Percentiles rank a stretch among this genome's conserved stretches.
These are phyloP conservation scores for Cyberlindnera subsufficiens DNA, from an alignment of 805 yeast genomes.

Conservation along the genomic window DNA sequence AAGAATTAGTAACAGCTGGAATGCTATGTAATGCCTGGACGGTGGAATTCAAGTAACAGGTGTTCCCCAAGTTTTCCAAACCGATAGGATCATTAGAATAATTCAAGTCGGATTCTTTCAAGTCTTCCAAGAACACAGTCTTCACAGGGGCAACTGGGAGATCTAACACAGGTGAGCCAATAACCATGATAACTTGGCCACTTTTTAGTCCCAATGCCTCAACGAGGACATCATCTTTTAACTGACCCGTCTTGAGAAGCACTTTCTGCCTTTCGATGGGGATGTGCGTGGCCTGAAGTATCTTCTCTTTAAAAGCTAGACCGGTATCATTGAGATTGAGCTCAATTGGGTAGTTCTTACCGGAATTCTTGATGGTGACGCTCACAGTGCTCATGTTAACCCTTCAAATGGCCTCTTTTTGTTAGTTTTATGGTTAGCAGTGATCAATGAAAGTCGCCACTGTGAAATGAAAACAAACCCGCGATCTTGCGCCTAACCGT, in stretches of 20 bases:
- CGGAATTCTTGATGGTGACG: conserved; percentile 56
- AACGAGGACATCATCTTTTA: conserved; percentile 49
- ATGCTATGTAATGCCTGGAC: conserved; percentile 83
- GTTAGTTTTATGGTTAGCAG: conserved; percentile 2
- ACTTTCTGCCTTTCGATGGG: conserved; percentile 91
- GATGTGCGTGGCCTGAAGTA: conserved; percentile 69
- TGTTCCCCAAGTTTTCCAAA: conserved; percentile 88
- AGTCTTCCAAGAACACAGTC: conserved; percentile 61
- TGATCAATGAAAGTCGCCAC: not conserved
- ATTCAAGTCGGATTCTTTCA: conserved; percentile 38
- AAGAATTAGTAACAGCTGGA: conserved; percentile 60
- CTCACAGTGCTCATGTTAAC: conserved; percentile 4
- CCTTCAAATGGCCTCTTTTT: not conserved
- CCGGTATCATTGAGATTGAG: conserved; percentile 29
- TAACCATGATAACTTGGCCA: conserved; percentile 72
- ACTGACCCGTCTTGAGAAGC: conserved; percentile 82
- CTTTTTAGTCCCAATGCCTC: conserved; percentile 51
- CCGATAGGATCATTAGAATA: conserved; percentile 66
- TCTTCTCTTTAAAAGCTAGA: conserved; percentile 57
- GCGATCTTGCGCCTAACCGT: no score
- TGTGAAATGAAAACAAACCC: no score
- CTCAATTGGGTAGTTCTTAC: conserved; percentile 53
- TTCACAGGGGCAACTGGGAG: conserved; percentile 47
- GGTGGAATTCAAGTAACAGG: conserved; percentile 89
- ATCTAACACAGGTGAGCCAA: conserved; percentile 81